These are phyloP conservation scores for Heterobasidion annosum DNA, from an alignment of 1,284 basidiomycete genomes.

Conservation along the genomic window DNA sequence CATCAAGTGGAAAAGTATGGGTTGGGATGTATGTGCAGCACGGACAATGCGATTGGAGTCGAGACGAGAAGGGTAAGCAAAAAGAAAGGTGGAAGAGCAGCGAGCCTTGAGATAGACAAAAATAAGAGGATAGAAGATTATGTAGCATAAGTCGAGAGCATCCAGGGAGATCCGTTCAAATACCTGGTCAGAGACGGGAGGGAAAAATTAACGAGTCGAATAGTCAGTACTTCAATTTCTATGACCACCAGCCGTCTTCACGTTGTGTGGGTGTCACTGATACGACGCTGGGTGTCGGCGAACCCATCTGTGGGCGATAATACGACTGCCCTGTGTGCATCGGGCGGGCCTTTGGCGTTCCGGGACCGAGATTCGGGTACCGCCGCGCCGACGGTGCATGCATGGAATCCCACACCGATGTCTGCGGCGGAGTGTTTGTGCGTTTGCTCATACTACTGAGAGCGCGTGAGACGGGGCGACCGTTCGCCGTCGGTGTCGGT, in stretches of 20 bases:
- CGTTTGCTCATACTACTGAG: conserved; percentile 18
- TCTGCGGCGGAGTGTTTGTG: conserved; percentile 35
- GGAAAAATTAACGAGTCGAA: background rate
- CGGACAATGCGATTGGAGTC: too few species aligned
- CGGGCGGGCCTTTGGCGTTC: conserved; percentile 29
- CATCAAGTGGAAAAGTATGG: too few species aligned
- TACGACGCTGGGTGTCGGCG: conserved; percentile 65
- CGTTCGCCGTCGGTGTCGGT: conserved; percentile 26
- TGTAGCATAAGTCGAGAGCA: background rate
- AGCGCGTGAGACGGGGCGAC: conserved; percentile 13
- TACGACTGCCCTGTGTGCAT: conserved; percentile 6
- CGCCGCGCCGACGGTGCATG: conserved; percentile 44
- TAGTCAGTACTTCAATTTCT: conserved; percentile 14
- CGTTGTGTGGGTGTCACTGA: conserved; percentile 62
- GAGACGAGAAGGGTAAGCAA: too few species aligned
- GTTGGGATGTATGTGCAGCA: too few species aligned
- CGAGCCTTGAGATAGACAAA: background rate
- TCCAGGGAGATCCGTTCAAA: background rate
- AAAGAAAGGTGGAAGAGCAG: too few species aligned
- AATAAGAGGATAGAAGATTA: background rate
- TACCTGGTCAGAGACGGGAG: background rate
- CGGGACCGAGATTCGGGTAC: conserved; percentile 23
- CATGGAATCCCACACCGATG: conserved; percentile 67
- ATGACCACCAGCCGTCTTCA: conserved; percentile 71
- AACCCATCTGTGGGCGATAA: conserved; percentile 33